phyloP scores from a whole-genome alignment of 2,329 filamentous ascomycete species.

The Aspergillus sp. region DNA sequence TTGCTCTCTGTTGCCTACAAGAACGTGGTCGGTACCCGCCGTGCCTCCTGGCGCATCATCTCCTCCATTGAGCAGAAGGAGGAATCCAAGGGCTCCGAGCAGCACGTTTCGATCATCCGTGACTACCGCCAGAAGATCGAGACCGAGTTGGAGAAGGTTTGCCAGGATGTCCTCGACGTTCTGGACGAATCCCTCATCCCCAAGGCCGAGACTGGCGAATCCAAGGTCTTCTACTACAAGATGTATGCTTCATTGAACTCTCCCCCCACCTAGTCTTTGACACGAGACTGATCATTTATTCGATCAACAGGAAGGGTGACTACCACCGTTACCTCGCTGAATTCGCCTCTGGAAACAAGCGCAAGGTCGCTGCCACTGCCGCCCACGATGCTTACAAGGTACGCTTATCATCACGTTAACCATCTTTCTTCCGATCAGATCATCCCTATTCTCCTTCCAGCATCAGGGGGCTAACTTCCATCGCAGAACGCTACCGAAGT shows the following conservation, averaged over 20 bases:
- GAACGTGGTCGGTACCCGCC: slow-evolving; percentile 97
- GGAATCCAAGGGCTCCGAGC: slow-evolving; percentile 95
- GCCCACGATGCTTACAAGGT: slow-evolving; percentile 99
- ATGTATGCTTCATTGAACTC: slow-evolving; percentile 89
- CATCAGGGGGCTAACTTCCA: background rate
- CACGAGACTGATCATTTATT: slow-evolving; percentile 37
- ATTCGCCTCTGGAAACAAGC: slow-evolving; percentile 90
- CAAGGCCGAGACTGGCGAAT: slow-evolving; percentile 93
- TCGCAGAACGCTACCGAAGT: slow-evolving; percentile 89
- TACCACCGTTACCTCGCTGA: slow-evolving; percentile 99
- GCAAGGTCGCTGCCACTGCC: slow-evolving; percentile 90
- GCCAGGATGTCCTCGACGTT: slow-evolving; percentile 94
- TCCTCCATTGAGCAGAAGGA: slow-evolving; percentile 99
- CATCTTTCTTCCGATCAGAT: slow-evolving; percentile 11
- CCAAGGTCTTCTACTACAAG: slow-evolving; percentile 99
- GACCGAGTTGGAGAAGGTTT: slow-evolving; percentile 93
- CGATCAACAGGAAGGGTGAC: slow-evolving; percentile 80
- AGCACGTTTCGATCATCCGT: slow-evolving; percentile 89
- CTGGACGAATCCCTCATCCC: slow-evolving; percentile 90
- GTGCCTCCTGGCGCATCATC: slow-evolving; percentile 99
- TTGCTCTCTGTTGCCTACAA: slow-evolving; percentile 99
- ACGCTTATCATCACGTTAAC: slow-evolving; percentile 24
- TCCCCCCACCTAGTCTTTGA: slow-evolving; percentile 25
- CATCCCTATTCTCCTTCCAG: slow-evolving; percentile 3
- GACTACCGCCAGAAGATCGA: slow-evolving; percentile 99